Evolutionary conservation across 495 filamentous ascomycete species (phyloP).

Genomic region (Terfezia claveryi): DNA sequence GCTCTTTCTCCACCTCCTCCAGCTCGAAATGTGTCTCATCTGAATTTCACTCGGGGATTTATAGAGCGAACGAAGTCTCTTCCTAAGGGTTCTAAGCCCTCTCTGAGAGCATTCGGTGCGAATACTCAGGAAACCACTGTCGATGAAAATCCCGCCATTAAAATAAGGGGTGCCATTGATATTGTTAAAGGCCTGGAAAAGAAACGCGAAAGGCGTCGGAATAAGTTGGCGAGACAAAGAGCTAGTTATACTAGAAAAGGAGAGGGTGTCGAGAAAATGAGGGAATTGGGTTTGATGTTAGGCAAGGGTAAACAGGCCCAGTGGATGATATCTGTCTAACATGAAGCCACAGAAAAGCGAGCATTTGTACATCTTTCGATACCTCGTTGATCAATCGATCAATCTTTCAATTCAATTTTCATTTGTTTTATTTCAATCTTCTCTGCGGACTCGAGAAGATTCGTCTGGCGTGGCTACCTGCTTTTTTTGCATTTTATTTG

Average conservation of each 20-base stretch:
- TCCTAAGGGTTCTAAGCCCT: conserved; percentile 45
- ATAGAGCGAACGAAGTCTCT: conserved; percentile 57
- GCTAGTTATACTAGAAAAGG: conserved; percentile 25
- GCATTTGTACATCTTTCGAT: neutral
- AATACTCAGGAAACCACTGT: conserved; percentile 4
- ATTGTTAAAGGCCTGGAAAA: conserved; percentile 92
- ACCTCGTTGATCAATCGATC: too few relatives aligned
- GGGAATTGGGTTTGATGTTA: conserved; percentile 73
- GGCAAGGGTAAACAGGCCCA: conserved; percentile 49
- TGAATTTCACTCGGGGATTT: conserved; percentile 35
- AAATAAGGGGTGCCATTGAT: conserved; percentile 61
- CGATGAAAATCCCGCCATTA: conserved; percentile 10
- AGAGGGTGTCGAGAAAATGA: conserved; percentile 81
- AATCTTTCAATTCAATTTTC: neutral
- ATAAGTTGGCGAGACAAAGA: conserved; percentile 23
- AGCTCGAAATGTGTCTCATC: conserved; percentile 29
- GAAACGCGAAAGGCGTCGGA: conserved; percentile 67
- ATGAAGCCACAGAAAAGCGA: conserved; percentile 6
- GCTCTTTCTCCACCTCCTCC: conserved; percentile 26
- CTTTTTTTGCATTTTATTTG: conserved; percentile 3
- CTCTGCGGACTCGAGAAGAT: conserved; percentile 1
- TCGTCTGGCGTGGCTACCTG: neutral
- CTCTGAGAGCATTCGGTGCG: conserved; percentile 2
- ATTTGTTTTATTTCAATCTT: conserved; percentile 5
- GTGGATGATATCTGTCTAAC: conserved; percentile 64